These are phyloP conservation scores for Gynostemma pentaphyllum DNA, from an alignment of 306 rosid species.

Conservation along the genomic window DNA sequence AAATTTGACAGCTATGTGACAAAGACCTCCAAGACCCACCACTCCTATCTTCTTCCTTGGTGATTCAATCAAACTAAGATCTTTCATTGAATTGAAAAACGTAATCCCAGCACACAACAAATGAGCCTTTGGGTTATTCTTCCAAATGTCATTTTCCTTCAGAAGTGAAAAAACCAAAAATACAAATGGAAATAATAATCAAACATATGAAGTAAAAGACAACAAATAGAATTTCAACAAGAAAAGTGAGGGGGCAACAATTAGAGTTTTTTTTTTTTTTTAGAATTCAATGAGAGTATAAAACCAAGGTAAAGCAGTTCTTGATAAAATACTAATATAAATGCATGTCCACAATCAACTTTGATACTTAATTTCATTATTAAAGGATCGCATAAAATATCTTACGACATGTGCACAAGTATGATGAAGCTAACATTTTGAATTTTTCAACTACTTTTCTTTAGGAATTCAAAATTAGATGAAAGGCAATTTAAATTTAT, in stretches of 20 bases:
- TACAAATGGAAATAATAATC: conserved; percentile 14
- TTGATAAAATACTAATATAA: not conserved
- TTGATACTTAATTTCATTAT: no score
- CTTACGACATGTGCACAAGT: not conserved
- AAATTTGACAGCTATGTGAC: no score
- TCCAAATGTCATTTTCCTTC: conserved; percentile 82
- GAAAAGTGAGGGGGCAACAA: not conserved
- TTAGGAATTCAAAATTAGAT: no score
- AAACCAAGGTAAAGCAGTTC: not conserved
- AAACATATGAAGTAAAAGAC: not conserved
- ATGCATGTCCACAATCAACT: no score
- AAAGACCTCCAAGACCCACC: no score
- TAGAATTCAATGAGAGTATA: not conserved
- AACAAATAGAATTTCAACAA: not conserved
- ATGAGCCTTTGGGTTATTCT: conserved; percentile 79
- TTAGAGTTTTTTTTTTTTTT: no score
- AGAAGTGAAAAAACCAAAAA: conserved; percentile 62
- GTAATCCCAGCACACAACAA: conserved; percentile 81
- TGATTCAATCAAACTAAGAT: no score
- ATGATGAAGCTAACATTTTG: not conserved
- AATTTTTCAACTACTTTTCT: no score
- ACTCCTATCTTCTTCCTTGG: no score
- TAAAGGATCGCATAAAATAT: no score
- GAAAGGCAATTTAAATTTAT: not conserved
- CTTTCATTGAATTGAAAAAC: no score